Conservation (phyloP, 805 yeast genomes). For the Lipomyces japonicus region DNA sequence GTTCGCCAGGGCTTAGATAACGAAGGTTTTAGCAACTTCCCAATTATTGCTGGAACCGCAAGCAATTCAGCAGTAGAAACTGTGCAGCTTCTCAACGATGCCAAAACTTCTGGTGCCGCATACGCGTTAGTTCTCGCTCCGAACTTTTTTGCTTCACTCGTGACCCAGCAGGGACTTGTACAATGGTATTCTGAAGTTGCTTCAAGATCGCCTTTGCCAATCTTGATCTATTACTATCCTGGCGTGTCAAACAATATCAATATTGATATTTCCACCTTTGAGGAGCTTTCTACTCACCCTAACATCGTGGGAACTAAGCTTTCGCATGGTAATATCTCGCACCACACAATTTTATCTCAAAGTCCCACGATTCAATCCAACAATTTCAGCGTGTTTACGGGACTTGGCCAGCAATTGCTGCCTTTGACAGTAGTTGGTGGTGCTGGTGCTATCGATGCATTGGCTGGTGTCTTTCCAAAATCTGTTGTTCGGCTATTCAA, state of each 20-base stretch:
- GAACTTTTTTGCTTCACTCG: constrained; percentile 47
- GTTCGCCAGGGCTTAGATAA: constrained; percentile 38
- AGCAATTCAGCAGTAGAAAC: constrained; percentile 47
- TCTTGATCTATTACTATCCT: constrained; percentile 47
- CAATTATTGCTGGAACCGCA: constrained; percentile 50
- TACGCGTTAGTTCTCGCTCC: constrained; percentile 43
- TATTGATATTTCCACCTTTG: constrained; percentile 42
- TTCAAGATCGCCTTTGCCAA: constrained; percentile 43
- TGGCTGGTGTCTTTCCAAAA: constrained; percentile 53
- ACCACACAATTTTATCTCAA: constrained; percentile 46
- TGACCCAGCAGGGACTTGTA: constrained; percentile 46
- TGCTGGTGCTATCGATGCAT: constrained; percentile 52
- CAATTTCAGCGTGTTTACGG: constrained; percentile 47
- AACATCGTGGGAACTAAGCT: constrained; percentile 51
- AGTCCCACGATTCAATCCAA: constrained; percentile 41
- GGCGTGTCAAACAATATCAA: constrained; percentile 47
- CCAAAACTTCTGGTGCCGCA: constrained; percentile 35
- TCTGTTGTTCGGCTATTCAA: constrained; percentile 44
- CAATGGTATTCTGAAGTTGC: constrained; percentile 47
- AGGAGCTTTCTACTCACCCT: constrained; percentile 44
- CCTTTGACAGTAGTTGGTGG: constrained; percentile 49
- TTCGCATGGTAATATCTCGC: constrained; percentile 50
- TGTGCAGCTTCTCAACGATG: constrained; percentile 35
- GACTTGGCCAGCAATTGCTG: constrained; percentile 50
- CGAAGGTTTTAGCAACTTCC: constrained; percentile 41